Percentiles rank a stretch among this genome's conserved stretches.
These are phyloP conservation scores for Clitoria ternatea DNA, from an alignment of 306 rosid genomes.

Conservation along the genomic window DNA sequence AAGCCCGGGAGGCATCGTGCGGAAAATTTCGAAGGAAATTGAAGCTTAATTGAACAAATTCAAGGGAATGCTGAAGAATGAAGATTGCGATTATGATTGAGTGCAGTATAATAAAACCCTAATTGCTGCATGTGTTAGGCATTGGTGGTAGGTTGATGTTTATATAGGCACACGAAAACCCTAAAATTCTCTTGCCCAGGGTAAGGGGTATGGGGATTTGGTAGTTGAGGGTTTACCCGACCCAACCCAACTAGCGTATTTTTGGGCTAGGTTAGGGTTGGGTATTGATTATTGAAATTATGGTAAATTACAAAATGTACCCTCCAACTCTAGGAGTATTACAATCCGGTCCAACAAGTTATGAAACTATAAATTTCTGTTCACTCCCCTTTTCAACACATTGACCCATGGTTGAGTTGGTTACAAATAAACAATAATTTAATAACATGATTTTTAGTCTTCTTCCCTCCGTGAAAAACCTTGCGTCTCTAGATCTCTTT, in stretches of 20 bases:
- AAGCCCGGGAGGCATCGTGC: conserved; percentile 52
- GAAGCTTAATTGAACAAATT: not conserved
- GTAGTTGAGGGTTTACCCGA: not conserved
- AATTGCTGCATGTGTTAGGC: not conserved
- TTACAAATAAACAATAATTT: too few relatives aligned
- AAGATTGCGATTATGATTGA: not conserved
- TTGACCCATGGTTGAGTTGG: too few relatives aligned
- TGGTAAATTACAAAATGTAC: too few relatives aligned
- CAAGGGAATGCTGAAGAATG: too few relatives aligned
- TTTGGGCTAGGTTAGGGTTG: not conserved
- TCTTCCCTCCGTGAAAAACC: too few relatives aligned
- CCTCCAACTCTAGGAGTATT: too few relatives aligned
- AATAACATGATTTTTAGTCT: too few relatives aligned
- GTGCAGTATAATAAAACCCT: not conserved
- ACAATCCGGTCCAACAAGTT: too few relatives aligned
- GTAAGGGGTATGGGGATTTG: not conserved
- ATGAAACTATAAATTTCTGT: too few relatives aligned
- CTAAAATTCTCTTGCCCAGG: conserved; percentile 2
- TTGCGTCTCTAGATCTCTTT: too few relatives aligned
- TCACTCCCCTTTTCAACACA: too few relatives aligned
- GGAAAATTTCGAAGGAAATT: not conserved
- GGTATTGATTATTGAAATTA: too few relatives aligned
- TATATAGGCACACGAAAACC: conserved; percentile 33
- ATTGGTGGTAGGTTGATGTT: fast-evolving
- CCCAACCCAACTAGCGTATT: not conserved